phyloP scores from a whole-genome alignment of 768 basidiomycete genomes.

The Daedaleopsis nitida region DNA sequence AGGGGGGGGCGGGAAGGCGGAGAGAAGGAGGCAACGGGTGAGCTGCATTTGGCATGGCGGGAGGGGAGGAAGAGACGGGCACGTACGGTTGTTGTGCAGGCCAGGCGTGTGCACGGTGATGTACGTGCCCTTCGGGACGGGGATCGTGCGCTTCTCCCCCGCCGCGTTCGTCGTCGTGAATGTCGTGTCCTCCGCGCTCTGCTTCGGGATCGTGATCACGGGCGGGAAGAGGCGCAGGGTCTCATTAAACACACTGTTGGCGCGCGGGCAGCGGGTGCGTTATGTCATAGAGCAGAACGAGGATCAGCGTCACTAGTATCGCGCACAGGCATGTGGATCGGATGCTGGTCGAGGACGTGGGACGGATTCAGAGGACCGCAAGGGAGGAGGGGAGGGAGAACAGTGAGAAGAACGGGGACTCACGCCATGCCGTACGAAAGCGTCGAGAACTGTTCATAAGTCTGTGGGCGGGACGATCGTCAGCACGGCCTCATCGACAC shows the following conservation, averaged over 20 bases:
- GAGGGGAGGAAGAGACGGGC: neutral
- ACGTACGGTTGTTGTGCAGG: constrained; percentile 38
- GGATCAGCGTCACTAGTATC: neutral
- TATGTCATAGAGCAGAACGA: neutral
- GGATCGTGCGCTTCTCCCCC: constrained; percentile 27
- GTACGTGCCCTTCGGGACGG: constrained; percentile 30
- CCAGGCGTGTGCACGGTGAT: constrained; percentile 31
- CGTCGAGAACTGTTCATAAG: constrained; percentile 31
- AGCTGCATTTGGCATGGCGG: neutral
- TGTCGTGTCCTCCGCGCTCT: constrained; percentile 30
- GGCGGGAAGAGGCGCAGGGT: constrained; percentile 37
- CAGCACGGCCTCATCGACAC: neutral
- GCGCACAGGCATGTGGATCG: too few relatives aligned
- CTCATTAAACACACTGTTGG: constrained; percentile 35
- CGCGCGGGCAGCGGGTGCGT: neutral
- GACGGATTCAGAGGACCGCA: too few relatives aligned
- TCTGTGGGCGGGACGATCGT: constrained; percentile 14
- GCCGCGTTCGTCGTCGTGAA: constrained; percentile 28
- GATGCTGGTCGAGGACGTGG: too few relatives aligned
- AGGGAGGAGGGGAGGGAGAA: neutral
- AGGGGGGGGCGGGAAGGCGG: neutral
- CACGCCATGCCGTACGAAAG: constrained; percentile 28
- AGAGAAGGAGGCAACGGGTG: neutral
- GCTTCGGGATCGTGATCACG: constrained; percentile 29
- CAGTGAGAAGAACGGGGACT: constrained; percentile 6